Base-by-base conservation (phyloP, 2,329 filamentous ascomycete genomes). In the Ilyonectria mors-panacis region DNA sequence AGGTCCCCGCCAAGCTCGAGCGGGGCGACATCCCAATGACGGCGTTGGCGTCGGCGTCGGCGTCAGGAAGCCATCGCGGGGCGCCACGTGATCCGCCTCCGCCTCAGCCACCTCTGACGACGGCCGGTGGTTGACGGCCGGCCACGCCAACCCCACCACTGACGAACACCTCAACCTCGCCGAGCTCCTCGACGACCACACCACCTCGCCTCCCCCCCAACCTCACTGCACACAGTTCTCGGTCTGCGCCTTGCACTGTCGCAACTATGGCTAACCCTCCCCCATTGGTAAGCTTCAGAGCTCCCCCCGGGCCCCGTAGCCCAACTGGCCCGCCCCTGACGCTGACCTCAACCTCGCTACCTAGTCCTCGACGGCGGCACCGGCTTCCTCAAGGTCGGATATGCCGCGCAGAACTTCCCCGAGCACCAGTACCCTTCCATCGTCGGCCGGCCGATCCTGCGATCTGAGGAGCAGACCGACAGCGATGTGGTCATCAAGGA, bases 381-480 rank as follows among this genome's bases (percentile, higher is more conserved):
- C 81, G 96, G 96, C 84, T 99, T 99, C 89, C 92, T 99, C 84
- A 99, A 99, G 86, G 96, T 97, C 85, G 96, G 96, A 83, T 99
- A 98, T 87, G 96, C 96, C 79, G 96, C 93, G 79, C 95, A 98
- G 88, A 99, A 99, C 88, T 99, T 99, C 85, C 96, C 96, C 82
- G 96, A 98, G 85, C 94, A 97, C 84, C 95, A 98, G 85, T 98
- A 95, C 84, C 96, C 96, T 64, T 98, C 95, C 75, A 98, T 99
- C 83, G 94, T 99, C 81, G 96, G 96, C 80, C 94, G 96, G 76
- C 96, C 96, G 58, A 99, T 99, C 83, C 89, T 99, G 78, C 94
- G 96, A 84, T 95, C 95, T 70, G 96, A 99, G 87, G 96, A 99
- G 84, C 88, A 88, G 80, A 87, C 86, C 76, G 84, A 85, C 79